phyloP scores from a whole-genome alignment of 2,329 filamentous ascomycete species.

The Scedosporium minutisporum region DNA sequence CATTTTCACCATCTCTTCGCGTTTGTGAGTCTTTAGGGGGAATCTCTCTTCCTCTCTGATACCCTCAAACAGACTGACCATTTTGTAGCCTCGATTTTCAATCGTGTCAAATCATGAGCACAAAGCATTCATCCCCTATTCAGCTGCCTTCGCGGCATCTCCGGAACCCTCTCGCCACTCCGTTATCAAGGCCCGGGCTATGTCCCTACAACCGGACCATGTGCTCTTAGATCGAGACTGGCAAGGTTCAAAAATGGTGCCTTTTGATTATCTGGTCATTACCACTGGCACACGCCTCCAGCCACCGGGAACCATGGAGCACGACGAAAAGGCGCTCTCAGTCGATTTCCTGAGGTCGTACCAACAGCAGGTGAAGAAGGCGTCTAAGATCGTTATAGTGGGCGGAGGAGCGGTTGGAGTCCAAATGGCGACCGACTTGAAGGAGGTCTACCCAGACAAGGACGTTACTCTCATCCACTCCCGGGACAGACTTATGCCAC shows the following conservation, averaged over 20 bases:
- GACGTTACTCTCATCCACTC: constrained; percentile 49
- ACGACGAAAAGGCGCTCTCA: constrained; percentile 29
- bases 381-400: constrained; percentile 36
- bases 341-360: constrained; percentile 31
- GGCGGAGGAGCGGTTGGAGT: constrained; percentile 55
- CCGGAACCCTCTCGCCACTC: neutral
- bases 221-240: constrained; percentile 14
- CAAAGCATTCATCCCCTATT: constrained; percentile 52
- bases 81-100: constrained; percentile 36
- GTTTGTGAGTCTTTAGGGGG: constrained; percentile 27
- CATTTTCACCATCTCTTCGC: constrained; percentile 45
- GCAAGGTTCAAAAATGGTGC: constrained; percentile 17
- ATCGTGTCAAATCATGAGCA: constrained; percentile 42
- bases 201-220: constrained; percentile 16
- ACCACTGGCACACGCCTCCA: constrained; percentile 1
- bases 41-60: neutral
- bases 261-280: constrained; percentile 8
- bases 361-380: constrained; percentile 33
- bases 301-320: neutral
- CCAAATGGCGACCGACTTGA: constrained; percentile 50
- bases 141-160: constrained; percentile 24
- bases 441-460: constrained; percentile 45
- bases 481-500: constrained; percentile 38
- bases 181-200: neutral
- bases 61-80: neutral